Conservation (phyloP, 495 filamentous ascomycete genomes). For the Penicillium malachiteum region DNA sequence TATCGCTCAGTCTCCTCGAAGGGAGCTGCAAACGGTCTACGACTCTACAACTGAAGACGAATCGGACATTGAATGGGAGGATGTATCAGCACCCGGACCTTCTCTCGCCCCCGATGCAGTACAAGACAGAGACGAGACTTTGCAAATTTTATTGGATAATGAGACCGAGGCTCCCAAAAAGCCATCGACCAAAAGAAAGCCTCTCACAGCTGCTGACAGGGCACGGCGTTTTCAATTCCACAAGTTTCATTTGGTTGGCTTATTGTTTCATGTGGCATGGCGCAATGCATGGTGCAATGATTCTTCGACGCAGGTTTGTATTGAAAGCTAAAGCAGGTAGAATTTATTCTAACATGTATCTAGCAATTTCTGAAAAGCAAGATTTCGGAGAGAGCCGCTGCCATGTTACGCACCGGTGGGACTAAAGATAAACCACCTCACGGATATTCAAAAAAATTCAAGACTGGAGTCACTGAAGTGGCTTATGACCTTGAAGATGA, state of each 20-base stretch:
- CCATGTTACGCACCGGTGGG: conserved; percentile 60
- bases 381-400: conserved; percentile 58
- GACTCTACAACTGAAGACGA: conserved; percentile 48
- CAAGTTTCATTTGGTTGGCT: conserved; percentile 80
- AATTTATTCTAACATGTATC: conserved; percentile 1
- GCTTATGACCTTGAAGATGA: conserved; percentile 62
- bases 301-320: conserved; percentile 55
- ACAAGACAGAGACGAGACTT: conserved; percentile 33
- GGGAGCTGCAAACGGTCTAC: conserved; percentile 38
- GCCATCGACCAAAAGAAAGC: conserved; percentile 49
- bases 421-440: conserved; percentile 60
- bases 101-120: conserved; percentile 16
- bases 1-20: conserved; percentile 18
- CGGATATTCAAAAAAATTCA: conserved; percentile 64
- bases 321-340: background rate
- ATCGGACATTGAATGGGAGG: conserved; percentile 71
- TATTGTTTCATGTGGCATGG: conserved; percentile 69
- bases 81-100: conserved; percentile 46
- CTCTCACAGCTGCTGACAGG: conserved; percentile 67
- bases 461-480: conserved; percentile 71
- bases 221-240: conserved; percentile 72
- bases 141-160: conserved; percentile 60
- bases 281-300: conserved; percentile 93
- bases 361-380: conserved; percentile 56
- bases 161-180: conserved; percentile 38